Base-by-base conservation (phyloP, 495 filamentous ascomycete genomes). In the Cetradonia linearis region DNA sequence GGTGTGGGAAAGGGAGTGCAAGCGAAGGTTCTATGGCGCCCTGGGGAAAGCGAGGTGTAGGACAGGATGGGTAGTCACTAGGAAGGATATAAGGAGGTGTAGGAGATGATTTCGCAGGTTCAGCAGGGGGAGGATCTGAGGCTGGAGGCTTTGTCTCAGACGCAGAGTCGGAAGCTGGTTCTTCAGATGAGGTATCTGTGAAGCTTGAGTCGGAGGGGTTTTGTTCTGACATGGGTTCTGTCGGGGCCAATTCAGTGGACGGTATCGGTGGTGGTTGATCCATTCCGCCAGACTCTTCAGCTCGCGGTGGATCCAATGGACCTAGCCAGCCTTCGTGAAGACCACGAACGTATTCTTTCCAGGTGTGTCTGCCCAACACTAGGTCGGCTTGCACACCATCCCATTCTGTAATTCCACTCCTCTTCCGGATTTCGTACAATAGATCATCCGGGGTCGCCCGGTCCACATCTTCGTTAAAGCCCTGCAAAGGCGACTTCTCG, bases 251-350 rank as follows among this genome's bases (percentile, higher is more conserved):
- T 0, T 18, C 40, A 18, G 40, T 18, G 16, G 37, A 11, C 18
- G 40, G 11, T n/a, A n/a, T 44, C 8, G 57, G 36, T 20, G 30
- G 14, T 13, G 33, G 42, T 48, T 55, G 33, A 2, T 48, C 55
- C 31, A 30, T 13, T 42, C 34, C 31, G 16, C 20, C 20, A 28
- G 31, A 4, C 56, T 60, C 36, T 27, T 37, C 40, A 49, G 64
- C 56, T 31, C 49, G 56, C 16, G 78, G 79, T 52, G 74, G 69
- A 66, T 83, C 79, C 28, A 95, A 73, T 1, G 93, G 91, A 1
- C 93, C 93, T 20, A 99, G 75, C 93, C 94, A 97, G 56, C 93
- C 93, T 68, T 99, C 93, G 63, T 99, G 93, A 60, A 96, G 65
- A 30, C 93, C 93, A 30, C 89, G 81, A 11, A 97, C 73, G 71